phyloP scores from a whole-genome alignment of 2,329 filamentous ascomycete genomes.

The Xylariomycetidae sp. region DNA sequence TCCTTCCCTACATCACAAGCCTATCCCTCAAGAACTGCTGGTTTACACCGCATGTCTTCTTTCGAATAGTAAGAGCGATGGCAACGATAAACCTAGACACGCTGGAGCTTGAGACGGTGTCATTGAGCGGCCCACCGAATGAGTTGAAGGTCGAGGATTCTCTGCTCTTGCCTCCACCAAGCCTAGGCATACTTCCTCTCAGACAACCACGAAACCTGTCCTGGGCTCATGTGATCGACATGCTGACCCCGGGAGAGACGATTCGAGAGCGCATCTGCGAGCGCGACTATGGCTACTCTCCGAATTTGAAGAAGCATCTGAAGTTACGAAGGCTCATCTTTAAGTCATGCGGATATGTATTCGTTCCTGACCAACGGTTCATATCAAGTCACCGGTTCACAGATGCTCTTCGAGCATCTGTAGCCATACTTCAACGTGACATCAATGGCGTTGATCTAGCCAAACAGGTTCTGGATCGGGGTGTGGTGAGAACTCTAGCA shows the following conservation, averaged over 20 bases:
- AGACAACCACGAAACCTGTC: constrained; percentile 27
- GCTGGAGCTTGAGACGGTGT: constrained; percentile 60
- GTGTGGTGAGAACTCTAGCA: neutral
- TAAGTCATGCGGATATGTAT: constrained; percentile 58
- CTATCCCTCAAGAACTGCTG: constrained; percentile 67
- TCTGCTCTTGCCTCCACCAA: neutral
- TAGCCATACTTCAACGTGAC: neutral
- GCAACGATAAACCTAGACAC: constrained; percentile 42
- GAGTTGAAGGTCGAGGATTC: too few relatives aligned
- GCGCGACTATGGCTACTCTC: neutral
- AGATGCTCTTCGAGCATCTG: neutral
- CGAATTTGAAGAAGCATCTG: constrained; percentile 6
- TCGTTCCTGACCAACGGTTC: constrained; percentile 29
- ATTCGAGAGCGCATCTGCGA: constrained; percentile 19
- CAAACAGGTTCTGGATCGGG: constrained; percentile 4
- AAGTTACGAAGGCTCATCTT: constrained; percentile 41
- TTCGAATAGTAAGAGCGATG: constrained; percentile 46
- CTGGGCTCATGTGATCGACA: constrained; percentile 39
- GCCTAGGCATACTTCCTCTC: neutral
- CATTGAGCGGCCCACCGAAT: constrained; percentile 46
- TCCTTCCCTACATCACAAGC: constrained; percentile 51
- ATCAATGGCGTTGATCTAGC: constrained; percentile 5
- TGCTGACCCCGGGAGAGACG: constrained; percentile 34
- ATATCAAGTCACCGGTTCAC: constrained; percentile 18
- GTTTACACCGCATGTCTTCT: constrained; percentile 55